Evolutionary conservation across 208 protist species (phyloP).

Genomic region (Trichomonas tenax): DNA sequence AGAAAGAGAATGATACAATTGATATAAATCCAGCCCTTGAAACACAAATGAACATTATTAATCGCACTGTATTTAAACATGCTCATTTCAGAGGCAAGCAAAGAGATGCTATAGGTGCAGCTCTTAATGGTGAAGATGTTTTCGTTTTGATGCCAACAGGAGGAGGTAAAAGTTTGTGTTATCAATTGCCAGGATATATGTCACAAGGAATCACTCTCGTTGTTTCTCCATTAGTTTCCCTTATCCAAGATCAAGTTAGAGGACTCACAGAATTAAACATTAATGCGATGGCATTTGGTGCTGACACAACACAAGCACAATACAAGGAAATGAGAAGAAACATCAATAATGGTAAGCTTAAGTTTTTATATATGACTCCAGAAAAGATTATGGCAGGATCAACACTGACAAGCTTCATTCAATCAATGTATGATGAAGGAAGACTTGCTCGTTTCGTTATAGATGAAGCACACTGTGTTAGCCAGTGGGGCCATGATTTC

Average conservation of each 20-base stretch:
- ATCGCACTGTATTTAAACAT: background rate
- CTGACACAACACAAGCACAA: background rate
- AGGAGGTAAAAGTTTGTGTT: constrained; percentile 39
- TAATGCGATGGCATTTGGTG: background rate
- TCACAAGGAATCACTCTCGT: constrained; percentile 27
- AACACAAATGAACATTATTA: background rate
- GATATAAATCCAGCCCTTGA: background rate
- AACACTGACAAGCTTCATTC: background rate
- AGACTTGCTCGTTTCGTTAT: constrained; percentile 39
- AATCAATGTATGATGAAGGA: background rate
- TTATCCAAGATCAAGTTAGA: constrained; percentile 41
- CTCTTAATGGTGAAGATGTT: constrained; percentile 18
- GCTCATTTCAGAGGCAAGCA: background rate
- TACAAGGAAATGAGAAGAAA: background rate
- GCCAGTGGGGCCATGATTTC: constrained; percentile 55
- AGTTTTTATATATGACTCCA: background rate
- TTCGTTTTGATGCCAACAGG: constrained; percentile 40
- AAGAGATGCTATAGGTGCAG: background rate
- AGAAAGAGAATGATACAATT: background rate
- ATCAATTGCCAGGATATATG: constrained; percentile 34
- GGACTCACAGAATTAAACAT: background rate
- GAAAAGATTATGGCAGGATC: background rate
- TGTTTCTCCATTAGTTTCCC: constrained; percentile 40
- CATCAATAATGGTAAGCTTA: background rate
- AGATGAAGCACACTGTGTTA: constrained; percentile 58